Percentiles rank a stretch among this genome's conserved stretches.
Evolutionary conservation across 345 rosid species (phyloP).

Genomic region (Laguncularia racemosa): DNA sequence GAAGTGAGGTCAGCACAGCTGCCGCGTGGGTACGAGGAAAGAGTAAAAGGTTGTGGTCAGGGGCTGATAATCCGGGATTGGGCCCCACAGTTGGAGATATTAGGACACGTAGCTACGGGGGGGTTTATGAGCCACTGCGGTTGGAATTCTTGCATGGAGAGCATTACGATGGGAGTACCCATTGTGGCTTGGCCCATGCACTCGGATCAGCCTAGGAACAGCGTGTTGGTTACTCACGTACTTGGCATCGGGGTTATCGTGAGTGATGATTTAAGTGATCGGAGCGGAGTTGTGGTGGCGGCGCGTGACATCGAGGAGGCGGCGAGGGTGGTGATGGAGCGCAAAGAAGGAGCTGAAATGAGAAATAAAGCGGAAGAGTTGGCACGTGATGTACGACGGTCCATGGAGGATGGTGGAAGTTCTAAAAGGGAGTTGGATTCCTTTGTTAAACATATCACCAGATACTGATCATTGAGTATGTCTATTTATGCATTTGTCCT

Average conservation of each 20-base stretch:
- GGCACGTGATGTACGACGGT: no score
- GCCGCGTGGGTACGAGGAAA: constrained; percentile 35
- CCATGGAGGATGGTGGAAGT: no score
- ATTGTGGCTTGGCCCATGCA: constrained; percentile 61
- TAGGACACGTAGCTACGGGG: constrained; percentile 36
- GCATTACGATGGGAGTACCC: constrained; percentile 57
- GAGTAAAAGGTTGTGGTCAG: constrained; percentile 17
- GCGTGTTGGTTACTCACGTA: constrained; percentile 24
- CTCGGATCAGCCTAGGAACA: constrained; percentile 53
- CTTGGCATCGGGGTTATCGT: constrained; percentile 34
- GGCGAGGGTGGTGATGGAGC: constrained; percentile 35
- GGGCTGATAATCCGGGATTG: constrained; percentile 49
- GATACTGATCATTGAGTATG: no score
- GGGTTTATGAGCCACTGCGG: constrained; percentile 65
- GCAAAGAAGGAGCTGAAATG: constrained; percentile 35
- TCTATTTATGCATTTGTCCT: no score
- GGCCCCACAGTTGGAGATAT: constrained; percentile 55
- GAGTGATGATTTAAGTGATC: constrained; percentile 18
- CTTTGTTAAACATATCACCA: no score
- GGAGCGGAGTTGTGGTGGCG: constrained; percentile 13
- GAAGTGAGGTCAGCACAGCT: constrained; percentile 18
- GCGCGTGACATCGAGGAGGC: constrained; percentile 20
- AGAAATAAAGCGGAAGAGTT: constrained; percentile 3
- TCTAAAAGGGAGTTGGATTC: no score
- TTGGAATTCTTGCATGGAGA: constrained; percentile 72